Percentiles rank a stretch among this genome's conserved stretches.
Evolutionary conservation across 2,329 filamentous ascomycete genomes (phyloP).

Genomic region (Fusarium goolgardi): DNA sequence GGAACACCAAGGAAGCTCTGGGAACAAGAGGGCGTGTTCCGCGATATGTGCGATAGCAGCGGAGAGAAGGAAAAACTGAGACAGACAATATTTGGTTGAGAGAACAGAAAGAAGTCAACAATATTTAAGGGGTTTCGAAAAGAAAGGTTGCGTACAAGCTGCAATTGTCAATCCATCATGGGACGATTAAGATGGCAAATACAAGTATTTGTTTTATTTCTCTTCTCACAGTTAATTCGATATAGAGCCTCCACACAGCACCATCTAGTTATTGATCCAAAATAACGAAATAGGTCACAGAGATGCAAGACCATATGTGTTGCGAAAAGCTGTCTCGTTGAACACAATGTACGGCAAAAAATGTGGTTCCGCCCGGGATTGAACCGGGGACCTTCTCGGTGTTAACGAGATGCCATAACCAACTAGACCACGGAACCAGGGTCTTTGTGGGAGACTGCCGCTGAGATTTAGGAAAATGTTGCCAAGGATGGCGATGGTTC

Average conservation of each 20-base stretch:
- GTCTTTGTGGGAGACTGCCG: not conserved
- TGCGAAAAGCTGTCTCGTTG: not conserved
- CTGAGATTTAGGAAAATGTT: not conserved
- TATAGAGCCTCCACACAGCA: not conserved
- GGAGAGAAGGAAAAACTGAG: constrained; percentile 67
- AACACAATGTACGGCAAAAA: not conserved
- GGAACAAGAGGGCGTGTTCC: constrained; percentile 66
- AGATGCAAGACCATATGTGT: not conserved
- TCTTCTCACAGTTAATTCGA: not conserved
- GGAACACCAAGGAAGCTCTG: constrained; percentile 73
- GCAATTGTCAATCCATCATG: not conserved
- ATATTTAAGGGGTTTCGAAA: not conserved
- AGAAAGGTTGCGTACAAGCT: constrained; percentile 1
- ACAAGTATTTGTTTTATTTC: not conserved
- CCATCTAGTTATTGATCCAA: not conserved
- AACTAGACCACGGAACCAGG: not conserved
- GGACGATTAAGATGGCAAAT: not conserved
- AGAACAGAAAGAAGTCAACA: not conserved
- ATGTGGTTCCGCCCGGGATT: not conserved
- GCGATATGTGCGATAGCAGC: constrained; percentile 71
- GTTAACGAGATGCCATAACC: not conserved
- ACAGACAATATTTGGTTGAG: constrained; percentile 55
- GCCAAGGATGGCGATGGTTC: not conserved
- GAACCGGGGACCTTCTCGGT: not conserved
- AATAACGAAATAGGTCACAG: not conserved